phyloP scores from a whole-genome alignment of 108 stramenopile genomes.

The Bacterosira constricta region DNA sequence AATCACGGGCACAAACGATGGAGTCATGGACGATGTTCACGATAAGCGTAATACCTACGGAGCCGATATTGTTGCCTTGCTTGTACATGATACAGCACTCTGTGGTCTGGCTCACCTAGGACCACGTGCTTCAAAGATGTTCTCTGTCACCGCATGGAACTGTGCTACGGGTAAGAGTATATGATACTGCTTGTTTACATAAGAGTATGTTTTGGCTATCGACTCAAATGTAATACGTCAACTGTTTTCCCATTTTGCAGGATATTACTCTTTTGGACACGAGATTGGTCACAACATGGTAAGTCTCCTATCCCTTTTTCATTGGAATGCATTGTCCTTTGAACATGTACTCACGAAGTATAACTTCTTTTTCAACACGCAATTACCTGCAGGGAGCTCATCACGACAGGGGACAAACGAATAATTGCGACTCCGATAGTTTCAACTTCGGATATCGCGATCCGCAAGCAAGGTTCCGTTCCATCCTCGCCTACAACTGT shows the following conservation, averaged over 20 bases:
- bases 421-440: not conserved
- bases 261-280: constrained; percentile 37
- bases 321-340: not conserved
- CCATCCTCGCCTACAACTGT: constrained; percentile 23
- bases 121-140: not conserved
- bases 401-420: constrained; percentile 17
- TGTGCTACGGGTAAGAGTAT: constrained; percentile 44
- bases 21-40: constrained; percentile 28
- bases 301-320: not conserved
- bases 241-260: too few relatives aligned
- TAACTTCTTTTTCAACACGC: too few relatives aligned
- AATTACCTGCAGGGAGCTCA: constrained; percentile 27
- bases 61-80: constrained; percentile 32
- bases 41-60: constrained; percentile 23
- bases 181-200: too few relatives aligned
- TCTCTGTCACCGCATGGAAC: constrained; percentile 23
- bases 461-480: constrained; percentile 7
- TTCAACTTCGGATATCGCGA: constrained; percentile 26
- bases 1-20: constrained; percentile 9
- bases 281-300: constrained; percentile 31
- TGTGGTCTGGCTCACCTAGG: constrained; percentile 31
- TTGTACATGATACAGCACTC: constrained; percentile 13
- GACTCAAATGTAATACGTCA: too few relatives aligned
- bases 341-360: too few relatives aligned
- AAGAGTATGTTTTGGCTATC: too few relatives aligned